These are phyloP conservation scores for Sordariomycetes sp. DNA, from an alignment of 2,329 filamentous ascomycete genomes.

Conservation along the genomic window DNA sequence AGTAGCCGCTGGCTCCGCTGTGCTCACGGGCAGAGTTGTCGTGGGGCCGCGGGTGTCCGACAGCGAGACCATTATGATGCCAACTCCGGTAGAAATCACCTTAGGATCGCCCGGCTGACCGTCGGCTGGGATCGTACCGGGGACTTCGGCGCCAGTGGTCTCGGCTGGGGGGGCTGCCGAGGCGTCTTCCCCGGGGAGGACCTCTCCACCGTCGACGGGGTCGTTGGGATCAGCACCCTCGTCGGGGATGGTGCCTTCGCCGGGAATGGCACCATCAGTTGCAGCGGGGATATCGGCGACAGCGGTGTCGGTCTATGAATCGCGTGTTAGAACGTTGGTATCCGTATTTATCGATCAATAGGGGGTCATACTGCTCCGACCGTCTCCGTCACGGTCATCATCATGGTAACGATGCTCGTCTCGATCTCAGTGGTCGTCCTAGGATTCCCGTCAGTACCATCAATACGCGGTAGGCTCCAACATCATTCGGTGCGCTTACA, in stretches of 20 bases:
- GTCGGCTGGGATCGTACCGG: neutral
- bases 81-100: neutral
- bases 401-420: conserved; percentile 3
- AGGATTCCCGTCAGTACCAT: neutral
- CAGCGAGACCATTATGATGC: conserved; percentile 1
- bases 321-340: neutral
- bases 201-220: neutral
- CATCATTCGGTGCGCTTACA: neutral
- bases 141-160: conserved; percentile 1
- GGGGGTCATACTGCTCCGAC: neutral
- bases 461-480: neutral
- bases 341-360: neutral
- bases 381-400: neutral
- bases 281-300: neutral
- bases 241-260: neutral
- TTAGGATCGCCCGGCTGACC: neutral
- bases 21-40: neutral
- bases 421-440: conserved; percentile 1
- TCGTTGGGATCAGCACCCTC: neutral
- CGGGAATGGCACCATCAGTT: neutral
- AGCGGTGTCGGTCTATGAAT: neutral
- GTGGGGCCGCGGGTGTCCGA: conserved; percentile 2
- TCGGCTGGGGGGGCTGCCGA: neutral
- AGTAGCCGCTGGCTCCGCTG: neutral
- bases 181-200: neutral